phyloP scores from a whole-genome alignment of 1,284 basidiomycete species.

The Apiotrichum mycotoxinovorans region DNA sequence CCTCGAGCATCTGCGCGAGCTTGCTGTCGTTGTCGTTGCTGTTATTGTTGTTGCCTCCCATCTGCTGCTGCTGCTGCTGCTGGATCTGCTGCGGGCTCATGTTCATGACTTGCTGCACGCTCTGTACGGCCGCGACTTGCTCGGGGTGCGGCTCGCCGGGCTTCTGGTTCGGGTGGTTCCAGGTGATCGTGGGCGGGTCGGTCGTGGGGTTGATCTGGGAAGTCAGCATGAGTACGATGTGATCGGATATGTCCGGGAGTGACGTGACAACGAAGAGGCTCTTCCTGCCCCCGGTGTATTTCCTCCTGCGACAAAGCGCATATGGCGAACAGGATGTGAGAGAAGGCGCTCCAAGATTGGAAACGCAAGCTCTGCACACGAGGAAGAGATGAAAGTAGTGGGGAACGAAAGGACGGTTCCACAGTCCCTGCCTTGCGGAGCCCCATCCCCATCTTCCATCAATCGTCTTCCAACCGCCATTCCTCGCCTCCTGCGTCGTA shows the following conservation, averaged over 20 bases:
- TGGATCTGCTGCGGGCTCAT: neutral
- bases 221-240: neutral
- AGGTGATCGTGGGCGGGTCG: conserved; percentile 34
- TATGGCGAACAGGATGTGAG: too few relatives aligned
- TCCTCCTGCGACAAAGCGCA: too few relatives aligned
- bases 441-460: too few relatives aligned
- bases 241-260: neutral
- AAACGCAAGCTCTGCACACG: too few relatives aligned
- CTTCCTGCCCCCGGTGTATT: too few relatives aligned
- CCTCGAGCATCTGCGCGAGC: neutral
- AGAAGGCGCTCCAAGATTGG: too few relatives aligned
- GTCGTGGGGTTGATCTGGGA: conserved; percentile 32
- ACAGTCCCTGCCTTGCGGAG: too few relatives aligned
- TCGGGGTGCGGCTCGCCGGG: conserved; percentile 36
- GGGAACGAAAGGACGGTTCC: too few relatives aligned
- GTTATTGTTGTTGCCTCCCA: neutral
- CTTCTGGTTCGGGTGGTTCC: conserved; percentile 32
- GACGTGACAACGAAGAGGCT: neutral
- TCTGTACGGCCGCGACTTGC: conserved; percentile 21
- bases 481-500: too few relatives aligned
- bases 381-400: too few relatives aligned
- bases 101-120: neutral
- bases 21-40: neutral
- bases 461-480: too few relatives aligned
- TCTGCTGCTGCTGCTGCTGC: neutral